Conservation (phyloP, 768 basidiomycete species). For the Lepiota brunneoincarnata region DNA sequence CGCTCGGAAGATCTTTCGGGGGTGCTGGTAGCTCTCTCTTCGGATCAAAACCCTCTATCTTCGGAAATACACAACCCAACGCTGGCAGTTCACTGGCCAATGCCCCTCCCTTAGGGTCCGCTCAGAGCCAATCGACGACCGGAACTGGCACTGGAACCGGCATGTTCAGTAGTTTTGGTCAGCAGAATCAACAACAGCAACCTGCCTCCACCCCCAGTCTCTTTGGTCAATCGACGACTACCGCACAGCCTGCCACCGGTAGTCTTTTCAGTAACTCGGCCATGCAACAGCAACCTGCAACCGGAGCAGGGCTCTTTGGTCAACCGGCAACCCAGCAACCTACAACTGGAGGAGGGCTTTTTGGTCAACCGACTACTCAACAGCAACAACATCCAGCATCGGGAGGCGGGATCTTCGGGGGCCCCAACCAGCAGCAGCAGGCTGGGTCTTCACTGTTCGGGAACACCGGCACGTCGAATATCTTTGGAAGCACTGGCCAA, state of each 20-base stretch:
- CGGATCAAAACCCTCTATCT: conserved; percentile 24
- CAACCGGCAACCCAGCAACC: conserved; percentile 25
- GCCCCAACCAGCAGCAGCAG: neutral
- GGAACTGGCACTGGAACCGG: no score
- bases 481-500: neutral
- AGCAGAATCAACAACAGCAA: conserved; percentile 16
- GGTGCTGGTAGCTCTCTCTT: conserved; percentile 11
- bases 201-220: neutral
- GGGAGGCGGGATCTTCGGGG: neutral
- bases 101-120: conserved; percentile 15
- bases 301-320: conserved; percentile 27
- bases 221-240: neutral
- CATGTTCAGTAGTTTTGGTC: conserved; percentile 22
- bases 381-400: conserved; percentile 25
- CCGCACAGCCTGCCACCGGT: conserved; percentile 15
- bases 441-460: neutral
- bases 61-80: conserved; percentile 34
- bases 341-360: conserved; percentile 23
- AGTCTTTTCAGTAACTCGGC: conserved; percentile 21
- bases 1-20: neutral
- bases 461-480: conserved; percentile 3
- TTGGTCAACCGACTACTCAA: conserved; percentile 27
- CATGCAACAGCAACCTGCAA: conserved; percentile 14
- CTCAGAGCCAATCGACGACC: conserved; percentile 14
- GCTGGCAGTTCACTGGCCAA: conserved; percentile 8